A percentile compares a stretch with the other conserved stretches of the same genome.
Conservation (phyloP, 2,329 filamentous ascomycete genomes). For the Phialocephala sp. region DNA sequence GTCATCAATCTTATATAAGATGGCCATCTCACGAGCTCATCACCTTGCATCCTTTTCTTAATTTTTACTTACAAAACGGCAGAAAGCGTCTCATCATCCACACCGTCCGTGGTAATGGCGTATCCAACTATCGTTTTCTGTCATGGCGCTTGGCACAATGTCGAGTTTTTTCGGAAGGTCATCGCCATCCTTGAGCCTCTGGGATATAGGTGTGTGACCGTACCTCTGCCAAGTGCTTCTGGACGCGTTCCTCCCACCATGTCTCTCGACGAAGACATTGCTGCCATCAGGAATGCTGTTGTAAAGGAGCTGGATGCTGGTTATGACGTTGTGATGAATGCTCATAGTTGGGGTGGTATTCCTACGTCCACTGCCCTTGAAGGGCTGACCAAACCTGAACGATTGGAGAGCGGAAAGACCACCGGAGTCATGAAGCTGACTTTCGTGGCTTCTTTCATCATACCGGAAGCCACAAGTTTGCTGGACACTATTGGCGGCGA, state of each 20-base stretch:
- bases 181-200: conserved; percentile 27
- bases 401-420: conserved; percentile 45
- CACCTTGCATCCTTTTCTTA: not conserved
- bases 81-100: not conserved
- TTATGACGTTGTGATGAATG: conserved; percentile 46
- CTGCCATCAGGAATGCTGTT: conserved; percentile 24
- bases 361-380: conserved; percentile 43
- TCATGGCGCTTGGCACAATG: conserved; percentile 31
- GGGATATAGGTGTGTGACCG: conserved; percentile 30
- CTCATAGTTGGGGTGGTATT: conserved; percentile 48
- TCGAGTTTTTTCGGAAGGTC: conserved; percentile 27
- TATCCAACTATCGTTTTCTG: conserved; percentile 31
- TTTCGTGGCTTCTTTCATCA: conserved; percentile 27
- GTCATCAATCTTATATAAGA: not conserved
- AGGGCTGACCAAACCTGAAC: conserved; percentile 46
- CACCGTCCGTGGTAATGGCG: conserved; percentile 10
- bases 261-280: conserved; percentile 30
- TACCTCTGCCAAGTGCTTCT: conserved; percentile 25
- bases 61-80: not conserved
- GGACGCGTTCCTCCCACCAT: conserved; percentile 21
- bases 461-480: conserved; percentile 23
- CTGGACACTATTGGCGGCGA: conserved; percentile 12
- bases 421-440: conserved; percentile 41
- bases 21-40: not conserved
- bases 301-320: conserved; percentile 38